A percentile compares a stretch with the other conserved stretches of the same genome.
Conservation (phyloP, 2,329 filamentous ascomycete genomes). For the Ceratocystis harringtonii region DNA sequence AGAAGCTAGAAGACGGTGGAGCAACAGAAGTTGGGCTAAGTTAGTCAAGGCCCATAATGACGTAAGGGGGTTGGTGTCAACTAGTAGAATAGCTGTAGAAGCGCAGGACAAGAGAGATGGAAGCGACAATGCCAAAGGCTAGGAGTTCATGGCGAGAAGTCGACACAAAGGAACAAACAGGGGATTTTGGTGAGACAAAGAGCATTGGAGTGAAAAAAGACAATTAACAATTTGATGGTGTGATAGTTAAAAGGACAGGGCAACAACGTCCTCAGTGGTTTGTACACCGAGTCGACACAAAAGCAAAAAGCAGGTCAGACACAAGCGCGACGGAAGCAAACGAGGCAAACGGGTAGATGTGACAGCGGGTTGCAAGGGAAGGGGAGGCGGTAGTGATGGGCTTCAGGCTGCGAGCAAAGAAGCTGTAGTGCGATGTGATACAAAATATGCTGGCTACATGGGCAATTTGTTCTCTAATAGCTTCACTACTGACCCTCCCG, state of each 20-base stretch:
- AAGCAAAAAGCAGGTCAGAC: no score
- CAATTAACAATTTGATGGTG: no score
- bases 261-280: no score
- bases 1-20: conserved; percentile 28
- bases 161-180: background rate
- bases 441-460: background rate
- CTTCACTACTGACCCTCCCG: background rate
- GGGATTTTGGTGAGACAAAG: background rate
- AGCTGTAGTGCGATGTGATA: background rate
- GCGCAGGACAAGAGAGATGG: background rate
- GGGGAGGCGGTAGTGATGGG: background rate
- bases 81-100: background rate
- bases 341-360: background rate
- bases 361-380: background rate
- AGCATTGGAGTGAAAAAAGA: background rate
- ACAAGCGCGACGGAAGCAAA: no score
- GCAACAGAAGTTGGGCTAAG: conserved; percentile 26
- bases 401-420: background rate
- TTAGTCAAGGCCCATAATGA: conserved; percentile 16
- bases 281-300: no score
- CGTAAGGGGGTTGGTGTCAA: conserved; percentile 7
- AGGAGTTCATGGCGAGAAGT: background rate
- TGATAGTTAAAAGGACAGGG: no score
- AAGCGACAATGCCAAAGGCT: background rate
- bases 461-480: background rate